A percentile compares a stretch with the other conserved stretches of the same genome.
These are phyloP conservation scores for Hypocrella siamensis DNA, from an alignment of 2,329 filamentous ascomycete species.

Conservation along the genomic window DNA sequence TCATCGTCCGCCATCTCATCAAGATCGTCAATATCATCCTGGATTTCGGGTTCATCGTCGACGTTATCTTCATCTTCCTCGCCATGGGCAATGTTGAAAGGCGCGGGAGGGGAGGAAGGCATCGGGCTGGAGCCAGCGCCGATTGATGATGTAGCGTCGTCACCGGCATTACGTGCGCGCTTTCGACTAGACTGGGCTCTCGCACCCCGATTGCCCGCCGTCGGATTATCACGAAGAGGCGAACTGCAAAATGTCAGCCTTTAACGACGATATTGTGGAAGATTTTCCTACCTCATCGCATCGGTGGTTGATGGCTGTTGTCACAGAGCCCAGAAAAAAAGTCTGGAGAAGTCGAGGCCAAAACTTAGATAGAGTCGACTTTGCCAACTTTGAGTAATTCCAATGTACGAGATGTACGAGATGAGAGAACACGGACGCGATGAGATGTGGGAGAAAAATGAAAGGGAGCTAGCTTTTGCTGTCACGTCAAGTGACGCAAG, in stretches of 20 bases:
- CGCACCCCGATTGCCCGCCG: constrained; percentile 66
- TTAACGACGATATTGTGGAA: background rate
- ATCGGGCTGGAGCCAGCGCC: constrained; percentile 43
- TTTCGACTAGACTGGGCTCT: constrained; percentile 36
- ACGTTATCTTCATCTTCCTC: constrained; percentile 57
- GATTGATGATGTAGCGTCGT: constrained; percentile 35
- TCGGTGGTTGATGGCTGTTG: constrained; percentile 1
- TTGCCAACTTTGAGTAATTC: too few relatives aligned
- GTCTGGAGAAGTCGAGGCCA: too few relatives aligned
- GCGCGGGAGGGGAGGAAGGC: constrained; percentile 47
- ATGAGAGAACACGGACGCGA: constrained; percentile 8
- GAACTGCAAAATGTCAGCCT: constrained; percentile 39
- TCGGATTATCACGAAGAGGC: constrained; percentile 65
- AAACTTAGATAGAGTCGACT: too few relatives aligned
- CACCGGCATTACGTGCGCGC: constrained; percentile 34
- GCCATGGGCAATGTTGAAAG: constrained; percentile 47
- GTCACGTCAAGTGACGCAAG: constrained; percentile 8
- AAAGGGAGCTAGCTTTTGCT: constrained; percentile 7
- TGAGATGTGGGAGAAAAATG: constrained; percentile 3
- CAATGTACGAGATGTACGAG: too few relatives aligned
- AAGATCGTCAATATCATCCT: constrained; percentile 60
- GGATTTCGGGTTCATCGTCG: constrained; percentile 54
- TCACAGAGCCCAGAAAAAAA: background rate
- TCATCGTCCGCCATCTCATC: constrained; percentile 73
- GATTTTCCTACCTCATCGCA: constrained; percentile 10